Evolutionary conservation across 2,329 filamentous ascomycete species (phyloP).

Genomic region (Aspergillus brasiliensis): DNA sequence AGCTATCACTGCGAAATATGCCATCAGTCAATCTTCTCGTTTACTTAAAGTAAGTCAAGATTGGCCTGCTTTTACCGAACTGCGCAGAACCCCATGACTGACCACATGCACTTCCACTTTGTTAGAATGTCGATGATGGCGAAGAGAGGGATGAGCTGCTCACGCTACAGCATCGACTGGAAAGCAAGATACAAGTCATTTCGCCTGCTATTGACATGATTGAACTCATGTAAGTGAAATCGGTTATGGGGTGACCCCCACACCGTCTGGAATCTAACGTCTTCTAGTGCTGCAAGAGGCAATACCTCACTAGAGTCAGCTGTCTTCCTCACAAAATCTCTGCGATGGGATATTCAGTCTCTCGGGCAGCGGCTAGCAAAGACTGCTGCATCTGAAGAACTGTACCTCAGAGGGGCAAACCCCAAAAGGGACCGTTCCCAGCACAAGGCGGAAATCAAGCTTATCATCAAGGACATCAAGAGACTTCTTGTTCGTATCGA

Average conservation of each 20-base stretch:
- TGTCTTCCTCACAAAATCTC: slow-evolving; percentile 75
- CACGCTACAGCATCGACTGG: slow-evolving; percentile 70
- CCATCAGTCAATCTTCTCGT: slow-evolving; percentile 77
- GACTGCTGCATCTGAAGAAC: slow-evolving; percentile 64
- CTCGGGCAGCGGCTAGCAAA: slow-evolving; percentile 74
- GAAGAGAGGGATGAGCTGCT: slow-evolving; percentile 71
- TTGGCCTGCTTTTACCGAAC: background rate
- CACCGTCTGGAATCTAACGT: background rate
- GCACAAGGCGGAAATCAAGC: slow-evolving; percentile 65
- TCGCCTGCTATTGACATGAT: slow-evolving; percentile 91
- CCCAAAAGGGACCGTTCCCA: slow-evolving; percentile 53
- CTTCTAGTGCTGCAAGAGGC: slow-evolving; percentile 65
- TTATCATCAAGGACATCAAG: slow-evolving; percentile 75
- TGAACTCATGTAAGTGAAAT: slow-evolving; percentile 70
- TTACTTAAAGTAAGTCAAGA: slow-evolving; percentile 63
- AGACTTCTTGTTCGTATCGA: slow-evolving; percentile 77
- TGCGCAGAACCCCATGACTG: background rate
- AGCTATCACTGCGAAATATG: slow-evolving; percentile 79
- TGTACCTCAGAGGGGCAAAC: slow-evolving; percentile 34
- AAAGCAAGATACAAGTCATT: slow-evolving; percentile 88
- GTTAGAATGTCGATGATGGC: slow-evolving; percentile 65
- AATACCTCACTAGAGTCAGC: slow-evolving; percentile 83
- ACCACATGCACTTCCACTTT: slow-evolving; percentile 2
- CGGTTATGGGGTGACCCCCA: background rate
- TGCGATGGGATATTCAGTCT: slow-evolving; percentile 79